These are phyloP conservation scores for Colletotrichum gloeosporioides DNA, from an alignment of 2,329 filamentous ascomycete genomes.

Conservation along the genomic window DNA sequence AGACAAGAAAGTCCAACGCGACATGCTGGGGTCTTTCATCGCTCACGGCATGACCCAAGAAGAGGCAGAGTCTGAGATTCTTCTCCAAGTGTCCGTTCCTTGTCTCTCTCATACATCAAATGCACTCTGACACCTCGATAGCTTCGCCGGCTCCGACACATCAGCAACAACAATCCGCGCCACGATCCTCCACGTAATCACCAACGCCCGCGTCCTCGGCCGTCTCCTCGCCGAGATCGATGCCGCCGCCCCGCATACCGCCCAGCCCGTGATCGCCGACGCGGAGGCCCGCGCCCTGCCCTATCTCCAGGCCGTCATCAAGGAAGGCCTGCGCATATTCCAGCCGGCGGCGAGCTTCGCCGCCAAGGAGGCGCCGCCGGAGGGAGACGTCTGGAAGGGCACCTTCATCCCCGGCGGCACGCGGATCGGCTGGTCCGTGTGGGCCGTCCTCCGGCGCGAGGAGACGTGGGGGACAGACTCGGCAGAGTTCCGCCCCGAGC, in stretches of 20 bases:
- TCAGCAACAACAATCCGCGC: conserved; percentile 60
- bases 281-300: conserved; percentile 40
- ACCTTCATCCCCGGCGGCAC: conserved; percentile 36
- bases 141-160: conserved; percentile 62
- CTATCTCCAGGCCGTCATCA: conserved; percentile 55
- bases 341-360: conserved; percentile 40
- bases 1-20: conserved; percentile 46
- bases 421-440: conserved; percentile 34
- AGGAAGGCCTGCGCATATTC: conserved; percentile 48
- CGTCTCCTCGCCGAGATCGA: conserved; percentile 52
- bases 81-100: conserved; percentile 37
- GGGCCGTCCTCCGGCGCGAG: conserved; percentile 36
- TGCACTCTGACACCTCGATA: conserved; percentile 24
- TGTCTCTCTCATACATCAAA: neutral
- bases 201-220: conserved; percentile 49
- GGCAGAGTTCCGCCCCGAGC: conserved; percentile 36
- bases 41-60: conserved; percentile 39
- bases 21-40: conserved; percentile 56
- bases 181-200: conserved; percentile 57
- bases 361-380: conserved; percentile 28
- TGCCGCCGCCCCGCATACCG: conserved; percentile 28
- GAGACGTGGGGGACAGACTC: conserved; percentile 40
- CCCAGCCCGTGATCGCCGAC: conserved; percentile 30
- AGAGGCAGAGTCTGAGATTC: conserved; percentile 49
- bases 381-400: conserved; percentile 16